Evolutionary conservation across 2,329 filamentous ascomycete genomes (phyloP), one percentile per base, ranked within the genome.

Genomic region (Monilinia aucupariae): DNA sequence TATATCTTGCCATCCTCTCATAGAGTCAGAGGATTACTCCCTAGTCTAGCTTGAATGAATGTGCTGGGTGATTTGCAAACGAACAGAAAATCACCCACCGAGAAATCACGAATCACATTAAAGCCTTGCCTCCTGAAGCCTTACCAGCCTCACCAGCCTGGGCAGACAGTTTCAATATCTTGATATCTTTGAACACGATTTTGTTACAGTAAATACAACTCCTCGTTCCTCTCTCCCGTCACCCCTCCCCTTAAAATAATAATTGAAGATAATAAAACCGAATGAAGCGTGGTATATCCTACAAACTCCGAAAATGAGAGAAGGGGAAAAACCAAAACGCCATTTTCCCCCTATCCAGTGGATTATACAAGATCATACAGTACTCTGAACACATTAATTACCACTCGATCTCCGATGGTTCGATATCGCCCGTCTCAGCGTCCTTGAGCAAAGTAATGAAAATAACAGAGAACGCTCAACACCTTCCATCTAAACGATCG

Each of bases 261-360:
- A 25, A 20, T 47, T 5, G 13, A 37, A 34, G 13, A 20, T 22
- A 37, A 37, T 55, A 45, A 56, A 25, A 47, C 54, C 12, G 41
- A 47, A 47, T 34, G 30, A 52, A 52, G 49, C 34, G 41, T 58
- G 54, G 54, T 58, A 58, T 58, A 47, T 47, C 54, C 54, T 58
- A 58, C 54, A 48, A 47, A 58, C 54, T 58, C 54, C 41, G 10
- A 47, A 47, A 58, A 10, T 13, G 22, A 56, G 12, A 47, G 20
- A 34, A 47, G n/a, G 47, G 15, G 47, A 47, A 6, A 10, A 25
- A 20, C 43, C 41, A 47, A 47, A 34, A 58, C 54, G 54, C 54
- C 54, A 47, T 48, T 47, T 20, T 56, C 47, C 34, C 47, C 41
- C 41, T 47, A 34, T 7, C 54, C 54, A 34, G n/a, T 45, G n/a